A percentile compares a stretch with the other conserved stretches of the same genome.
Evolutionary conservation across 768 basidiomycete species (phyloP).

Genomic region (Rhodocollybia butyracea): DNA sequence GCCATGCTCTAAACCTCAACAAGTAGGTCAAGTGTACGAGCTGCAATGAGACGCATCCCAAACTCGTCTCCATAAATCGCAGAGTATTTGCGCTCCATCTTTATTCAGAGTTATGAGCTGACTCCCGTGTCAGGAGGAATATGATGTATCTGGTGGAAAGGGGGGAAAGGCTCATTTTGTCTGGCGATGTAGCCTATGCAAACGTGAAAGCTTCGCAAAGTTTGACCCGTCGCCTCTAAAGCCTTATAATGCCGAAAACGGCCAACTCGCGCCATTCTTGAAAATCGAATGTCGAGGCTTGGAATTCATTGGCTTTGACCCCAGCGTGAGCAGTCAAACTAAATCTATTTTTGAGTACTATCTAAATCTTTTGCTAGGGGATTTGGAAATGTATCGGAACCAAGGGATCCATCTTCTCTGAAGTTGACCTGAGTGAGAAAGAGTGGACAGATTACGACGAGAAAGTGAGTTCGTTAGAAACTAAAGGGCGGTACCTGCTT

Average conservation of each 20-base stretch:
- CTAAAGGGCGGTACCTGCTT: conserved; percentile 36
- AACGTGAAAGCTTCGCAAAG: conserved; percentile 78
- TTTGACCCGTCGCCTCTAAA: conserved; percentile 54
- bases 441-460: conserved; percentile 93
- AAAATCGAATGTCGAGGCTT: conserved; percentile 84
- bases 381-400: conserved; percentile 72
- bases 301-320: conserved; percentile 78
- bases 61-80: conserved; percentile 69
- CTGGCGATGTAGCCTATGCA: conserved; percentile 77
- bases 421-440: conserved; percentile 62
- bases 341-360: not conserved
- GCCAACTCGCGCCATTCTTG: conserved; percentile 60
- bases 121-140: conserved; percentile 48
- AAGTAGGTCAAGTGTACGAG: conserved; percentile 72
- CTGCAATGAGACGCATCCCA: conserved; percentile 72
- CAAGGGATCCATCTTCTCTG: conserved; percentile 53
- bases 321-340: conserved; percentile 42
- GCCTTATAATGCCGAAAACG: conserved; percentile 62
- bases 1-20: not conserved
- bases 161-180: conserved; percentile 74
- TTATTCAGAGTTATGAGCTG: not conserved
- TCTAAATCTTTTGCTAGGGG: conserved; percentile 47
- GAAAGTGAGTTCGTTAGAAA: conserved; percentile 47
- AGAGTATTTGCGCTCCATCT: conserved; percentile 32
- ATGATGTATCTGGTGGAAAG: conserved; percentile 63